These are phyloP conservation scores for Toxicodendron radicans DNA, from an alignment of 345 rosid species.

Conservation along the genomic window DNA sequence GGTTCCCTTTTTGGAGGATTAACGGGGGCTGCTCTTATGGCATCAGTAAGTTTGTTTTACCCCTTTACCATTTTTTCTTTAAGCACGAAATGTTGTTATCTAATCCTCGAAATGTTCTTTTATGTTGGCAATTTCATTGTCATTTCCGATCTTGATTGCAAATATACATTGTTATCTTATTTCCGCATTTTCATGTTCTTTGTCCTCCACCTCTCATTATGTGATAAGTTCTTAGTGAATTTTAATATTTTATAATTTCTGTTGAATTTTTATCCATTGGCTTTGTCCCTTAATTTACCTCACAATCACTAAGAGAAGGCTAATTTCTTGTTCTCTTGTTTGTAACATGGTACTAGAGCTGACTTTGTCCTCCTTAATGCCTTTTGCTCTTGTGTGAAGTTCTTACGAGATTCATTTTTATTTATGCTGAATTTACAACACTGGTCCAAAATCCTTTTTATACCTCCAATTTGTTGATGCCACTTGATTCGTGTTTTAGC, in stretches of 20 bases:
- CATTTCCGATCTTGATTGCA: neutral
- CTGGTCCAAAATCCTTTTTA: neutral
- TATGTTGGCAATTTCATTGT: neutral
- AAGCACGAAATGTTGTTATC: neutral
- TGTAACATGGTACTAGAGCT: neutral
- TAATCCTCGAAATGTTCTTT: neutral
- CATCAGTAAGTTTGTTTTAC: conserved; percentile 44
- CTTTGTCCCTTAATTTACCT: neutral
- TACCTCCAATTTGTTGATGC: conserved; percentile 1
- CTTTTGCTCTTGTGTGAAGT: neutral
- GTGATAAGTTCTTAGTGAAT: neutral
- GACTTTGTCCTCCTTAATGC: neutral
- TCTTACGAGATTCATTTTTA: neutral
- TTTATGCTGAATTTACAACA: neutral
- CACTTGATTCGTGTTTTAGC: neutral
- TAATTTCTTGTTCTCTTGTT: neutral
- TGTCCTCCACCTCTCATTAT: neutral
- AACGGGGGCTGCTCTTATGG: conserved; percentile 72
- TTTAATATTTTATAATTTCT: neutral
- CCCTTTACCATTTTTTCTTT: neutral
- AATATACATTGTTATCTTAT: neutral
- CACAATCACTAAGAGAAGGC: neutral
- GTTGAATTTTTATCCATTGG: neutral
- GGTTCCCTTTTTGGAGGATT: conserved; percentile 82
- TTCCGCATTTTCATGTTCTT: neutral